Percentiles rank a stretch among this genome's conserved stretches.
phyloP scores from a whole-genome alignment of 2,329 filamentous ascomycete genomes.

The Fusarium dimerum region DNA sequence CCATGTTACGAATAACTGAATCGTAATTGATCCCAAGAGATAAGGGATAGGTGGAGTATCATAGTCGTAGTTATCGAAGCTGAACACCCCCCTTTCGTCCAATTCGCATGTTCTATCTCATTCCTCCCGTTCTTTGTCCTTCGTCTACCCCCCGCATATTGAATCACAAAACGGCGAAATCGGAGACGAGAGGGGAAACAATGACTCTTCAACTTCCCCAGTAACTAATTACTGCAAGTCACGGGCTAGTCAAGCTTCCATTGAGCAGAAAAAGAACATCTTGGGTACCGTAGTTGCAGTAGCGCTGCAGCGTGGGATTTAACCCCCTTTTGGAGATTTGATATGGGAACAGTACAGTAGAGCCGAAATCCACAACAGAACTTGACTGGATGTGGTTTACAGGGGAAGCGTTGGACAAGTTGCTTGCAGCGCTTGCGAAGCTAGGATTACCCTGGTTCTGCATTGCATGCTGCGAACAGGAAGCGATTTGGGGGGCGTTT shows the following conservation, averaged over 20 bases:
- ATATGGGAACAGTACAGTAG: conserved; percentile 9
- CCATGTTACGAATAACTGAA: conserved; percentile 26
- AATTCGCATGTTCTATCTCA: not conserved
- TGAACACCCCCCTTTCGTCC: conserved; percentile 15
- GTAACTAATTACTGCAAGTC: too few species aligned
- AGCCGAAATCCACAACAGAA: conserved; percentile 2
- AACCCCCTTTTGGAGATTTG: too few species aligned
- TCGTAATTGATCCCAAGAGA: conserved; percentile 25
- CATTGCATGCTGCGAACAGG: conserved; percentile 25
- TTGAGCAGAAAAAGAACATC: conserved; percentile 26
- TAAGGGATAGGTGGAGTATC: conserved; percentile 20
- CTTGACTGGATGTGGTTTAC: conserved; percentile 25
- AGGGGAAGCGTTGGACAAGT: conserved; percentile 7
- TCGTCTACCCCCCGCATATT: conserved; percentile 10
- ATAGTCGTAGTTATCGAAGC: conserved; percentile 1
- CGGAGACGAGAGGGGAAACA: conserved; percentile 20
- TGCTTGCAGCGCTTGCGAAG: conserved; percentile 2
- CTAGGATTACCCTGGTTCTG: conserved; percentile 14
- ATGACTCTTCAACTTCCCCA: conserved; percentile 21
- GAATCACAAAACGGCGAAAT: conserved; percentile 22
- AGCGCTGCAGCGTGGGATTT: conserved; percentile 14
- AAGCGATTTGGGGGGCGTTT: conserved; percentile 7
- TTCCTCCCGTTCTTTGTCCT: conserved; percentile 16
- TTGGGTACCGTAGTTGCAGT: conserved; percentile 15
- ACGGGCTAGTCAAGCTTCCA: conserved; percentile 17